Percentiles rank a stretch among this genome's conserved stretches.
Evolutionary conservation across 225 moss, liverwort and hornwort genomes (phyloP).

Genomic region (Pseudoscleropodium purum): DNA sequence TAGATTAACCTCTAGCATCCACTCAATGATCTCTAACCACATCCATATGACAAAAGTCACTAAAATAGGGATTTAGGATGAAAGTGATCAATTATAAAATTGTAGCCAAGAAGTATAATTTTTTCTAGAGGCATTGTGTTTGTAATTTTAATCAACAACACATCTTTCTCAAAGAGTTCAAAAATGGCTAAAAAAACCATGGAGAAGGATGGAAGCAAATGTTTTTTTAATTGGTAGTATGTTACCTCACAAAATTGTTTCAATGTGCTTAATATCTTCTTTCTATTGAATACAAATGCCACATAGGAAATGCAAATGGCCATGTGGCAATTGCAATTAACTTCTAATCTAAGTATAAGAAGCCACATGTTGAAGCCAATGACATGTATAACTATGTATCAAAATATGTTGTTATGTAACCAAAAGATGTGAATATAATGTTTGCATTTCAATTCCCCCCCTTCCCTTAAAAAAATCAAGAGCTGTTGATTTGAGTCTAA

Average conservation of each 20-base stretch:
- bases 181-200: neutral
- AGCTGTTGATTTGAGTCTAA: too few species aligned
- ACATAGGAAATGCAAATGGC: too few species aligned
- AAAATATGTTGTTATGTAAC: too few species aligned
- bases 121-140: rapidly evolving
- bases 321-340: too few species aligned
- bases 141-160: neutral
- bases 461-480: too few species aligned
- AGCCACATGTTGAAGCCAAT: neutral
- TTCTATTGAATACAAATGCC: too few species aligned
- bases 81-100: neutral
- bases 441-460: too few species aligned
- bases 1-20: rapidly evolving
- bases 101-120: rapidly evolving
- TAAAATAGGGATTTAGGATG: neutral
- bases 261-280: too few species aligned
- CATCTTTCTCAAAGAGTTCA: rapidly evolving
- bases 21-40: neutral
- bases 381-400: neutral
- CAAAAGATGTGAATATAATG: too few species aligned
- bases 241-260: too few species aligned
- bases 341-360: too few species aligned
- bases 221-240: rapidly evolving
- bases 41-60: rapidly evolving
- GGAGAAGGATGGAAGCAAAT: rapidly evolving